These are phyloP conservation scores for Phytopythium mirpurense DNA, from an alignment of 352 stramenopile species.

Conservation along the genomic window DNA sequence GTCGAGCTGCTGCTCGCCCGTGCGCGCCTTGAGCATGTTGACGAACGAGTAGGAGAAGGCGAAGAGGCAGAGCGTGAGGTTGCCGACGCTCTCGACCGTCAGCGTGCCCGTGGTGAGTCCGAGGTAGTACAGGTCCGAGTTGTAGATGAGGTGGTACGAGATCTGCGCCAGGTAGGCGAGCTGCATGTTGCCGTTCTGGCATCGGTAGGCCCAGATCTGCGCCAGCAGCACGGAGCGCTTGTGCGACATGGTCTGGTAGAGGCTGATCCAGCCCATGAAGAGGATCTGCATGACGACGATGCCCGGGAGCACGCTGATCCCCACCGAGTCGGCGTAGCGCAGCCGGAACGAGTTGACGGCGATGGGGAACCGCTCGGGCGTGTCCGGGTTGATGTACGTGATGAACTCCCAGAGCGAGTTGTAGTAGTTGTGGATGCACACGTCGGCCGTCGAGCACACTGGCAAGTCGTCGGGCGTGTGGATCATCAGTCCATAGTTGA, in stretches of 20 bases:
- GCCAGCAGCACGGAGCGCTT: constrained; percentile 15
- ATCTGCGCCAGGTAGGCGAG: constrained; percentile 19
- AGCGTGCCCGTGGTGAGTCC: constrained; percentile 20
- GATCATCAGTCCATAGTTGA: constrained; percentile 30
- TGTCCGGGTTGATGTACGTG: constrained; percentile 7
- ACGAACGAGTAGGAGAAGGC: constrained; percentile 27
- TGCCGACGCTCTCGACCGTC: constrained; percentile 17
- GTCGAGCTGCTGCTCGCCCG: constrained; percentile 17
- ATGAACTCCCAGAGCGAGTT: constrained; percentile 25
- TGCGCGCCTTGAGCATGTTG: constrained; percentile 20
- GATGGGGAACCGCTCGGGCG: constrained; percentile 2
- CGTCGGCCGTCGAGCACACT: constrained; percentile 19
- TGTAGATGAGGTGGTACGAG: constrained; percentile 21
- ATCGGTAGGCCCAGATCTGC: constrained; percentile 22
- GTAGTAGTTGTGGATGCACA: constrained; percentile 30
- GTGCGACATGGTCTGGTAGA: constrained; percentile 26
- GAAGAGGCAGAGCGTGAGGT: constrained; percentile 23
- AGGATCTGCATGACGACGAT: constrained; percentile 18
- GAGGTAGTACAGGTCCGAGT: constrained; percentile 25
- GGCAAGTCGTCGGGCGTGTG: constrained; percentile 26
- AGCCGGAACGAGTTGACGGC: constrained; percentile 19
- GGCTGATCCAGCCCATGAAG: constrained; percentile 17
- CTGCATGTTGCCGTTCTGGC: constrained; percentile 25
- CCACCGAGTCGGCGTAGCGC: constrained; percentile 18
- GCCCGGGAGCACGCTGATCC: constrained; percentile 13